Evolutionary conservation across 169 alveolate species (phyloP).

Genomic region (Eimeria sp.): DNA sequence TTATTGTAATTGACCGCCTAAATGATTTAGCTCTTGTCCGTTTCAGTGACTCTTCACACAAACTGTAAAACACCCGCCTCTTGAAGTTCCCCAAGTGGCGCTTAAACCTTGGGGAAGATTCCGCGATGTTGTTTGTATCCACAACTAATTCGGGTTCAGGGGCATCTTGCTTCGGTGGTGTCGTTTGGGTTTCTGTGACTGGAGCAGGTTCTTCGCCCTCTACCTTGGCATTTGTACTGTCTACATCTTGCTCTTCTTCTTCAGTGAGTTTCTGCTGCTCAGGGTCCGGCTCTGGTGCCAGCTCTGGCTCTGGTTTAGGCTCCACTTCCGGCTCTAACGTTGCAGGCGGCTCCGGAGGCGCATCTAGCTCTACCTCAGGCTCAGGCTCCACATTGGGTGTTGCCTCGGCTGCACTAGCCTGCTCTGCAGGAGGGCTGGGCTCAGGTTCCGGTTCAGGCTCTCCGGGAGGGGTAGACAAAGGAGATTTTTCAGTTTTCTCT

Average conservation of each 20-base stretch:
- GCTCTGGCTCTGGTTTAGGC: not conserved
- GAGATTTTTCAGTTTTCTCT: not conserved
- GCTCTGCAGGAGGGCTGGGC: not conserved
- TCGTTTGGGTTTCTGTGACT: not conserved
- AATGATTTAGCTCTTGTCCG: not conserved
- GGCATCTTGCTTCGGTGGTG: not conserved
- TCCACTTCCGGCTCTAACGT: not conserved
- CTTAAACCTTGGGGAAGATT: not conserved
- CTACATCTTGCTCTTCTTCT: not conserved
- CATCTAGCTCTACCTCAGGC: not conserved
- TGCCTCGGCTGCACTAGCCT: not conserved
- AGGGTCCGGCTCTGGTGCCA: not conserved
- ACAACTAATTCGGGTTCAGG: not conserved
- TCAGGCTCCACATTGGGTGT: not conserved
- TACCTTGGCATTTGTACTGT: not conserved
- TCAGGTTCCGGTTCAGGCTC: conserved; percentile 20
- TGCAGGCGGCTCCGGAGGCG: not conserved
- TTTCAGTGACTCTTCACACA: conserved; percentile 21
- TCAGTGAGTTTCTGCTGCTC: not conserved
- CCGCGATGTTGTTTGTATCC: not conserved
- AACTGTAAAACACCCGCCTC: conserved; percentile 47
- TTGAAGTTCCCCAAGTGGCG: conserved; percentile 11
- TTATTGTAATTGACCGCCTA: conserved; percentile 23
- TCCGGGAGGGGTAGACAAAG: not conserved
- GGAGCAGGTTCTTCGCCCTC: not conserved